A percentile compares a stretch with the other conserved stretches of the same genome.
phyloP scores from a whole-genome alignment of 768 basidiomycete genomes.

The Lentinula guzmanii region DNA sequence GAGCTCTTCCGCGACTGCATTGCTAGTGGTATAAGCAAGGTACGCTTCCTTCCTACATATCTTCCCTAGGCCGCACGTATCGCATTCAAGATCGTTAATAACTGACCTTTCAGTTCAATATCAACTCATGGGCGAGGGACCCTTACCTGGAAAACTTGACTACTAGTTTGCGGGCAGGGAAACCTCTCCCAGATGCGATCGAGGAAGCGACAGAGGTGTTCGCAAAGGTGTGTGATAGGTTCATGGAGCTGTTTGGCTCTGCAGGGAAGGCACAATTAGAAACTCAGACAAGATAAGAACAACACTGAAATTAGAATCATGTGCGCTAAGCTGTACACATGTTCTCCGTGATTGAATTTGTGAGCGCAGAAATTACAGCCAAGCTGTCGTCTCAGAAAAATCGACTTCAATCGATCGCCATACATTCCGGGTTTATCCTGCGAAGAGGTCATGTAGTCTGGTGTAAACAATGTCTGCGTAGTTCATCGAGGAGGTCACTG shows the following conservation, averaged over 20 bases:
- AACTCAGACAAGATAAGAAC: too few species aligned
- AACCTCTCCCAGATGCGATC: slow-evolving; percentile 38
- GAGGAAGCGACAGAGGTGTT: slow-evolving; percentile 40
- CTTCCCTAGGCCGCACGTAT: neutral
- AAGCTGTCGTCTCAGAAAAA: too few species aligned
- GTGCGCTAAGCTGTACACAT: too few species aligned
- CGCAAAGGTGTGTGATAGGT: slow-evolving; percentile 31
- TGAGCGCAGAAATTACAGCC: too few species aligned
- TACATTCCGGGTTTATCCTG: too few species aligned
- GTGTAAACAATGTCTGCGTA: too few species aligned
- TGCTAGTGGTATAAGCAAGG: slow-evolving; percentile 40
- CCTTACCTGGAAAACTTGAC: slow-evolving; percentile 32
- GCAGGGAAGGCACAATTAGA: slow-evolving; percentile 24
- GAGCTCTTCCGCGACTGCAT: slow-evolving; percentile 39
- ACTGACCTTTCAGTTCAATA: slow-evolving; percentile 21
- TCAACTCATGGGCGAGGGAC: slow-evolving; percentile 42
- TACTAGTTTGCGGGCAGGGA: slow-evolving; percentile 21
- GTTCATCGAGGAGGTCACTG: too few species aligned
- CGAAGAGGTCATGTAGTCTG: too few species aligned
- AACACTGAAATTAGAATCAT: too few species aligned
- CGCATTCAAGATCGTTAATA: too few species aligned
- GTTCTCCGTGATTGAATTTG: too few species aligned
- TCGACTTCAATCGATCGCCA: too few species aligned
- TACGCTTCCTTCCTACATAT: neutral
- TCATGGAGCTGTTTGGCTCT: slow-evolving; percentile 34